Evolutionary conservation across 805 yeast species (phyloP), one percentile per base, ranked within the genome.

Genomic region (Starmerella asiatica): DNA sequence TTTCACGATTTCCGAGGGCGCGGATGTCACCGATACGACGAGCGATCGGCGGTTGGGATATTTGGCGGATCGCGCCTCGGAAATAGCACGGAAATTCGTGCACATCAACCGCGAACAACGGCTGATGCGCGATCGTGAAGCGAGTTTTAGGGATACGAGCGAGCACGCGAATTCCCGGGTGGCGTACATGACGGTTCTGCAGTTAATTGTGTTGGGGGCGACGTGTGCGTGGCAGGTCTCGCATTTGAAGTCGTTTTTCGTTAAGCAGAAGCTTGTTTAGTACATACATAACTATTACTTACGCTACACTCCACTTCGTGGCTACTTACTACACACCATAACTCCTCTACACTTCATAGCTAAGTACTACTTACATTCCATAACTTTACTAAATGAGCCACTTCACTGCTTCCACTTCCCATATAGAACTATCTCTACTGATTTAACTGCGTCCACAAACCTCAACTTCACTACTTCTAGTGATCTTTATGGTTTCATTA

Each of bases 261-360:
- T 82, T 45, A 84, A 83, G 62, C 93, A 84, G 57, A 85, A 85
- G 64, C 73, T 83, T 44, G 76, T 84, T 16, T 82, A 65, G n/a
- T n/a, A n/a, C n/a, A n/a, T n/a, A n/a, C n/a, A n/a, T n/a, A n/a
- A n/a, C n/a, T n/a, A n/a, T n/a, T n/a, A n/a, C n/a, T n/a, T n/a
- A n/a, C n/a, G n/a, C n/a, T n/a, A n/a, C n/a, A n/a, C n/a, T n/a
- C n/a, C n/a, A n/a, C n/a, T n/a, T n/a, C n/a, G n/a, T n/a, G n/a
- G n/a, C n/a, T n/a, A n/a, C n/a, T n/a, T n/a, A n/a, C n/a, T n/a
- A n/a, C n/a, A n/a, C n/a, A n/a, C n/a, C n/a, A n/a, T n/a, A n/a
- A n/a, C n/a, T n/a, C n/a, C n/a, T n/a, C n/a, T n/a, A n/a, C n/a
- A n/a, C n/a, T n/a, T n/a, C n/a, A n/a, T n/a, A n/a, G n/a, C n/a